phyloP scores from a whole-genome alignment of 257 asterid species.

The Fraxinus pennsylvanica region DNA sequence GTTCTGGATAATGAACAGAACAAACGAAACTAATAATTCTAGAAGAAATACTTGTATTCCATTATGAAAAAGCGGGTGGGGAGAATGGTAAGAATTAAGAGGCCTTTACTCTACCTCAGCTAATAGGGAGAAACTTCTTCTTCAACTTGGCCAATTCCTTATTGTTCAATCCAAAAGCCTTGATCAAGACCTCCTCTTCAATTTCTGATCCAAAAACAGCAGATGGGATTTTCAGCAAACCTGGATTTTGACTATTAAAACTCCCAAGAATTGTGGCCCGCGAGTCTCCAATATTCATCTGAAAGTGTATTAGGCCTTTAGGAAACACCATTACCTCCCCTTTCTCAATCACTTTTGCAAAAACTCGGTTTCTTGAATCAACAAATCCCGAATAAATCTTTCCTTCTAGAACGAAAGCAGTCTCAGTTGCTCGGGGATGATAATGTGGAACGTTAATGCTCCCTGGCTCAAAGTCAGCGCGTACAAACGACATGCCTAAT shows the following conservation, averaged over 20 bases:
- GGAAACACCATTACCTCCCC: constrained; percentile 90
- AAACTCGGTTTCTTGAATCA: constrained; percentile 38
- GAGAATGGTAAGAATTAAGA: constrained; percentile 23
- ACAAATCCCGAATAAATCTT: constrained; percentile 71
- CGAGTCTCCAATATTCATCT: constrained; percentile 66
- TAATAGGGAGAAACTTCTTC: constrained; percentile 47
- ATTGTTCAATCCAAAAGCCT: constrained; percentile 66
- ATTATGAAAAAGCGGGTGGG: constrained; percentile 67
- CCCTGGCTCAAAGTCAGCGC: constrained; percentile 64
- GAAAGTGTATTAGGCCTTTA: constrained; percentile 66
- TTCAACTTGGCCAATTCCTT: constrained; percentile 63
- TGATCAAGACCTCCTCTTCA: constrained; percentile 54
- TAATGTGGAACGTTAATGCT: constrained; percentile 72
- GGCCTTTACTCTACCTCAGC: constrained; percentile 39
- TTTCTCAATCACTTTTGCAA: constrained; percentile 61
- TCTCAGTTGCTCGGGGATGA: constrained; percentile 79
- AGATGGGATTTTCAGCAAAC: constrained; percentile 57
- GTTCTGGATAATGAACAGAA: too few relatives aligned
- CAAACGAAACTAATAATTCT: constrained; percentile 24
- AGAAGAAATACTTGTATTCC: constrained; percentile 57
- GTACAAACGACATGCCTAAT: constrained; percentile 67
- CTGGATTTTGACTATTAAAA: constrained; percentile 79
- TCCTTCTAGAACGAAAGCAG: constrained; percentile 70
- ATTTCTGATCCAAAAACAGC: constrained; percentile 69
- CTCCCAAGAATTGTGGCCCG: constrained; percentile 65